Evolutionary conservation across 164 flowering plant genomes (phyloP).

Genomic region (Vitis cinerea): DNA sequence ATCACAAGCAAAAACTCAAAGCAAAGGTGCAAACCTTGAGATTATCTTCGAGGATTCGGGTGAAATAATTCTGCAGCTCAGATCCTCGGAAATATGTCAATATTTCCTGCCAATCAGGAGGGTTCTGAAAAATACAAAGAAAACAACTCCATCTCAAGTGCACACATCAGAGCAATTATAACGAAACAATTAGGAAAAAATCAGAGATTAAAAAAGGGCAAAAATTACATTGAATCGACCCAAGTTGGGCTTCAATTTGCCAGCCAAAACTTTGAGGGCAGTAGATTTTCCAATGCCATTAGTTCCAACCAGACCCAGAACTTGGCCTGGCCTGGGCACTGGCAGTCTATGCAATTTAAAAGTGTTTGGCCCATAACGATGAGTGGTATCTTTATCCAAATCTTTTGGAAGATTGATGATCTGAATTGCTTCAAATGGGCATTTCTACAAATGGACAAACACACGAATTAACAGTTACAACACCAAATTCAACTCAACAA

Average conservation of each 20-base stretch:
- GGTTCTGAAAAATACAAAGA: conserved; percentile 59
- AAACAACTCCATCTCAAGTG: background rate
- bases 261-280: conserved; percentile 96
- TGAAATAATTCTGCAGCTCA: conserved; percentile 94
- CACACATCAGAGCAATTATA: too few species aligned
- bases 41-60: conserved; percentile 94
- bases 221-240: conserved; percentile 86
- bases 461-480: too few species aligned
- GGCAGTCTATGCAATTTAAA: conserved; percentile 99
- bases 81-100: conserved; percentile 96
- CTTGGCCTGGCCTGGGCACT: conserved; percentile 98
- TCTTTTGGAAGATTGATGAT: conserved; percentile 94
- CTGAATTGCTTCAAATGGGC: conserved; percentile 95
- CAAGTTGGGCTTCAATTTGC: conserved; percentile 92
- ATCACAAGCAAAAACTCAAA: background rate
- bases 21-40: conserved; percentile 56
- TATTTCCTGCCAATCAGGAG: conserved; percentile 99
- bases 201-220: background rate
- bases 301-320: conserved; percentile 97
- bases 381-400: conserved; percentile 94
- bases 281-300: conserved; percentile 99
- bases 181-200: conserved; percentile 1
- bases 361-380: conserved; percentile 96
- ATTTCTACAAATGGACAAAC: conserved; percentile 53
- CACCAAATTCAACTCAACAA: background rate